Evolutionary conservation across 345 rosid species (phyloP), one percentile per base, ranked within the genome.

Genomic region (Eucalyptus marginata): DNA sequence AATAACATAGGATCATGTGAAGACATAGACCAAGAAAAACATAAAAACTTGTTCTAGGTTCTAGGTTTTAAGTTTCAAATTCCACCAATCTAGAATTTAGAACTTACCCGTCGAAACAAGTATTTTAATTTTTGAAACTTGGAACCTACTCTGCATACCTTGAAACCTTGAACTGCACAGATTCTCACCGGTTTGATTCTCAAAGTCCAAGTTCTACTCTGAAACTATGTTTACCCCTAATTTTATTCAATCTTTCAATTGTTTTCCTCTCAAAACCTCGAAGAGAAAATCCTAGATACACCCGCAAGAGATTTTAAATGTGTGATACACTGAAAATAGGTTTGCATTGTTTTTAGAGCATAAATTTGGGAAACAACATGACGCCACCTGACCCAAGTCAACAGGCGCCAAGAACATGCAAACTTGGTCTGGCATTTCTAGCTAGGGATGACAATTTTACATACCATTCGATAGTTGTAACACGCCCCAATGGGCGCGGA

Each of bases 131-230:
- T 52, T 52, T 20, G 4, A 1, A 52, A 52, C 4, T 52, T 2
- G 2, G 10, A 52, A 52, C 58, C 2, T 52, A 18, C 24, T 1
- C 2, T 52, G 4, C 10, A 52, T 52, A 52, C 10, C 10, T 52
- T 52, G 4, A 52, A 52, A 52, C 10, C 24, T 52, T 2, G 1
- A 52, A 52, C 2, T 3, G 4, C 58, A 18, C 0, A 18, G 2
- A 3, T 52, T 52, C 24, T 24, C 58, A 52, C 2, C 8, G 0
- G 10, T 52, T 0, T 1, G 1, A 0, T 52, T 52, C 24, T 52
- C 58, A 52, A 52, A 52, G 24, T 52, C 4, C 0, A 52, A 1
- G 24, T 52, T 52, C 10, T 52, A 52, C 10, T 52, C 1, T 18
- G 0, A 10, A 52, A 52, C 58, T 18, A 52, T 52, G 58, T 52